These are phyloP conservation scores for Leishmania amazonensis DNA, from an alignment of 208 protist species.

Conservation along the genomic window DNA sequence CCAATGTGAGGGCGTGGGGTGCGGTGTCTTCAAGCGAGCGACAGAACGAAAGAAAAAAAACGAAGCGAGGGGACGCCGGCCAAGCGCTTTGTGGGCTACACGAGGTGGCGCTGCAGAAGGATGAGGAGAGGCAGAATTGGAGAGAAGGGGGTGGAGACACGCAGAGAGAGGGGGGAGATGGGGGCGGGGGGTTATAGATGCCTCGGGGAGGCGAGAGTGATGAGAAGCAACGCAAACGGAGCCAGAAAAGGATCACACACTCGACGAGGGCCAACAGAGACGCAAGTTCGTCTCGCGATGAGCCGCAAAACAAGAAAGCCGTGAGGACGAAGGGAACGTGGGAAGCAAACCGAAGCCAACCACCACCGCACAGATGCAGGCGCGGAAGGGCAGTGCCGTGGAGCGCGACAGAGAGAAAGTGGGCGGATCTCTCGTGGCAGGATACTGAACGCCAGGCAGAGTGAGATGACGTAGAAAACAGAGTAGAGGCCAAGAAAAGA, in stretches of 20 bases:
- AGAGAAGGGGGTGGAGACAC: background rate
- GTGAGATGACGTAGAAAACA: background rate
- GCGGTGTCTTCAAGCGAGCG: background rate
- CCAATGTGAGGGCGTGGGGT: background rate
- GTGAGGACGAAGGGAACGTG: background rate
- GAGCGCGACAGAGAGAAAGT: background rate
- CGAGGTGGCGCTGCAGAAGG: background rate
- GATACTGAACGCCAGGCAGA: background rate
- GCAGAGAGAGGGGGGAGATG: background rate
- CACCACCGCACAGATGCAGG: background rate
- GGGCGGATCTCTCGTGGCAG: background rate
- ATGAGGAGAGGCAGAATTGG: background rate
- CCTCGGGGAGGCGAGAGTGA: background rate
- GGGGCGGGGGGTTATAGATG: background rate
- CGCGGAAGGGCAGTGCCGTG: background rate
- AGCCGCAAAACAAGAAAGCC: background rate
- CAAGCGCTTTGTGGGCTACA: background rate
- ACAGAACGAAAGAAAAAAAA: slow-evolving; percentile 7
- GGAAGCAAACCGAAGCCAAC: background rate
- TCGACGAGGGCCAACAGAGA: background rate
- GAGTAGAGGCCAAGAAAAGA: too few species aligned
- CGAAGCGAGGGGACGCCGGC: background rate
- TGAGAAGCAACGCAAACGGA: background rate
- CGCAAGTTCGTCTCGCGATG: background rate
- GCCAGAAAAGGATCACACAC: background rate